Evolutionary conservation across 768 basidiomycete species (phyloP), one percentile per base, ranked within the genome.

Genomic region (Naganishia vishniacii): DNA sequence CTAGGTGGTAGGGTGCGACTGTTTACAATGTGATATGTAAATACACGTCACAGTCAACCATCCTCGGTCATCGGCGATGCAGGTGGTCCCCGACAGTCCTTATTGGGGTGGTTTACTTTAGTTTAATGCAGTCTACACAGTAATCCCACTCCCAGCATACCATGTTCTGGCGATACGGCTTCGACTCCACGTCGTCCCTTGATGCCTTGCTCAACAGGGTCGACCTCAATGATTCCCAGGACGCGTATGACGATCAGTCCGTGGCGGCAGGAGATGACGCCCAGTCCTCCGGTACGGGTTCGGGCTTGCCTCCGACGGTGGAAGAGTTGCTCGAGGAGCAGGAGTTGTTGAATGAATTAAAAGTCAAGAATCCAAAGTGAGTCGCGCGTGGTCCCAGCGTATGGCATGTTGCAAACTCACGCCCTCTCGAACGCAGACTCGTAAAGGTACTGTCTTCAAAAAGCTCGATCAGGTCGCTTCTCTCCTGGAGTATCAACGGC

Each of bases 331-430:
- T 98, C 61, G 91, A 91, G 79, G 91, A 95, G 79, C 87, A 90
- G 73, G 92, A 97, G 75, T 81, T 98, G 47, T 80, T 98, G 61
- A 88, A 89, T 78, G 94, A 98, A 78, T 91, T 91, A 83, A 97
- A 97, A 79, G 82, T 87, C 0, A 88, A 94, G 78, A 98, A 98
- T 73, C 87, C 87, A 42, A 75, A 72, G 75, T 89, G 71, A n/a
- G n/a, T n/a, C 88, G 88, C 67, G 83, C 82, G 71, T 87, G 85
- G 81, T 83, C 65, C 89, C 87, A 83, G 90, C 89, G 89, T 91
- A 78, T 78, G 88, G 81, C 29, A 62, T 48, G 26, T 44, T 62
- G 48, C 41, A 20, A 44, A 29, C 41, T n/a, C n/a, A n/a, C n/a
- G 16, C 59, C 23, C 9, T 31, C 13, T n/a, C n/a, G n/a, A n/a